Base-by-base conservation (phyloP, 2,329 filamentous ascomycete species). In the Xylaria hypoxylon region DNA sequence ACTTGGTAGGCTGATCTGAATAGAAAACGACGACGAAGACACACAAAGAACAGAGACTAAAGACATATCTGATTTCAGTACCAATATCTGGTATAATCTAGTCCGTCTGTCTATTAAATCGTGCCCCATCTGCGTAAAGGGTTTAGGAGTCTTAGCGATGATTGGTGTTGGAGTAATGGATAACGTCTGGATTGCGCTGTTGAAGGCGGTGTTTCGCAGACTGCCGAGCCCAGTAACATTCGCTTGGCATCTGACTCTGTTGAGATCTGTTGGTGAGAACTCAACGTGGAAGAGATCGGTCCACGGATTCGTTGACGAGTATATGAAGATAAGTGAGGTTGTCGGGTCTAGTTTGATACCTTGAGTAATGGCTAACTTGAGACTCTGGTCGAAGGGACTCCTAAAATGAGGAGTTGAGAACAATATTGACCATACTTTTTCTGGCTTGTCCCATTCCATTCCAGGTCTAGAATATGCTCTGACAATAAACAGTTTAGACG, bases 31-130 rank as follows among this genome's bases (percentile, higher is more conserved):
- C 24, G 28, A 51, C n/a, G 69, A 72, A 13, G 68, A 73, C 24
- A 67, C 66, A 53, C 73, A 74, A 28, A 77, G 70, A 24, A 79
- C 80, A 57, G 81, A 83, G 40, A 76, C 75, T 17, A 88, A 67
- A 44, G 80, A 78, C 44, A 86, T 75, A 63, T 85, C 77, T 26
- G 77, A 75, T 5, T 75, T 79, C 2, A 87, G 69, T 11, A 79
- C 75, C 59, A 79, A 80, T 15, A 85, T 68, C 65, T 87, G 84
- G 59, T 82, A 86, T 68, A 86, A 85, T 22, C 77, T 76, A 2
- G 82, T 72, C 3, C 75, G 75, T 26, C 77, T 68, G 3, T 77
- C 68, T 10, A 74, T 64, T 57, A 83, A 81, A 13, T 70, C 60
- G 11, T 61, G 64, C 5, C 67, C 67, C 17, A 62, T 68, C 19